A percentile compares a stretch with the other conserved stretches of the same genome.
Conservation (phyloP, 2,329 filamentous ascomycete species). For the Ambrosiella cleistominuta region DNA sequence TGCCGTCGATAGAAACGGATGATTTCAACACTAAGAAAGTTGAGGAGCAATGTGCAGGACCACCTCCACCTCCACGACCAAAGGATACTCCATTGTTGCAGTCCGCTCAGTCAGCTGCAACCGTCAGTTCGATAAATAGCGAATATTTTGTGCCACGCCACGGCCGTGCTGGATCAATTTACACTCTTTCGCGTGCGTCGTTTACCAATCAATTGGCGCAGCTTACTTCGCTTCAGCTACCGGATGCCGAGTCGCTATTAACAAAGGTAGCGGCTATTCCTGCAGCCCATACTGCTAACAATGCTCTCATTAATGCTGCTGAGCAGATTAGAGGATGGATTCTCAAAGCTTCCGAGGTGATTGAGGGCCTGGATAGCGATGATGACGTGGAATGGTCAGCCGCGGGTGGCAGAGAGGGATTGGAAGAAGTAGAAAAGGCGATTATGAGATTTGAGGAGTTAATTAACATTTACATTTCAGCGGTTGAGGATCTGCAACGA, state of each 20-base stretch:
- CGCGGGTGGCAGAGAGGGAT: slow-evolving; percentile 62
- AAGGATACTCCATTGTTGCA: slow-evolving; percentile 34
- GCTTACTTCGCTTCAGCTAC: slow-evolving; percentile 75
- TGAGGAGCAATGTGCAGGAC: background rate
- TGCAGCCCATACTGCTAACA: slow-evolving; percentile 67
- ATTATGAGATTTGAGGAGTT: slow-evolving; percentile 74
- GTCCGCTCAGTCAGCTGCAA: slow-evolving; percentile 5
- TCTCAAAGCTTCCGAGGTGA: slow-evolving; percentile 73
- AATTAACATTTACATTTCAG: slow-evolving; percentile 79
- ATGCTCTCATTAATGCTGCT: slow-evolving; percentile 67
- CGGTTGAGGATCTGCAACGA: slow-evolving; percentile 80
- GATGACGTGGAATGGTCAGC: slow-evolving; percentile 98
- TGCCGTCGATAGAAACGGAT: slow-evolving; percentile 17
- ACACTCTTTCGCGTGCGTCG: slow-evolving; percentile 78
- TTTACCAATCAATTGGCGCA: slow-evolving; percentile 89
- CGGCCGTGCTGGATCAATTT: slow-evolving; percentile 68
- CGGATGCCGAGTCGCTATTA: slow-evolving; percentile 67
- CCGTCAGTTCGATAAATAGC: background rate
- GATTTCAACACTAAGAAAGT: too few relatives aligned
- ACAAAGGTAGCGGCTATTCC: slow-evolving; percentile 71
- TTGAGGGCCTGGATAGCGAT: slow-evolving; percentile 76
- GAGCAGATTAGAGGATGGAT: slow-evolving; percentile 94
- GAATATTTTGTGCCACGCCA: slow-evolving; percentile 49
- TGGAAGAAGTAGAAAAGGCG: slow-evolving; percentile 54
- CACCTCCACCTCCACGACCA: slow-evolving; percentile 17